These are phyloP conservation scores for Boletus speciosus DNA, from an alignment of 768 basidiomycete species.

Conservation along the genomic window DNA sequence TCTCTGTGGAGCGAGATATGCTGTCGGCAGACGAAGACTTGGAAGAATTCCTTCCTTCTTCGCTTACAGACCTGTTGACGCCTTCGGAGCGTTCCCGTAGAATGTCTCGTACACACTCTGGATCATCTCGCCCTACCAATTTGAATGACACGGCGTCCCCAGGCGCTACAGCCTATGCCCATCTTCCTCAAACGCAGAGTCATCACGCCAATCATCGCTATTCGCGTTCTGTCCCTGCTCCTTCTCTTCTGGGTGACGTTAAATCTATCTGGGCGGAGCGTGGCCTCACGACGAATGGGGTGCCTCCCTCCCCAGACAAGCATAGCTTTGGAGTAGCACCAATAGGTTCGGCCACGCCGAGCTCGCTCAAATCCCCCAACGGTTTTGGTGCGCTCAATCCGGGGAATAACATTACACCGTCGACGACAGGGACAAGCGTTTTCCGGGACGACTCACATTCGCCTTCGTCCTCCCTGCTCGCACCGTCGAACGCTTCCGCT, in stretches of 20 bases:
- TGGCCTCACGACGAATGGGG: constrained; percentile 27
- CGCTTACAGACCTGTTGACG: constrained; percentile 84
- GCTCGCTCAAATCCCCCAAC: constrained; percentile 48
- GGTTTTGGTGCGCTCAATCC: constrained; percentile 30
- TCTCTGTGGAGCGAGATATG: constrained; percentile 44
- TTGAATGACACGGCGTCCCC: constrained; percentile 20
- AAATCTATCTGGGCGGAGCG: constrained; percentile 79
- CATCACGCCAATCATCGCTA: constrained; percentile 55
- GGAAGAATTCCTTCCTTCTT: constrained; percentile 87
- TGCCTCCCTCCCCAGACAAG: constrained; percentile 39
- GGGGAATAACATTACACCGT: constrained; percentile 7
- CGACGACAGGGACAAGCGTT: constrained; percentile 18
- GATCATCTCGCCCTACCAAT: constrained; percentile 27
- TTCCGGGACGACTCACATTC: constrained; percentile 36
- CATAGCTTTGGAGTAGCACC: constrained; percentile 20
- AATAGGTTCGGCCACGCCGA: constrained; percentile 43
- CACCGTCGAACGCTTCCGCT: constrained; percentile 76
- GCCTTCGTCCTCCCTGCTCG: constrained; percentile 36
- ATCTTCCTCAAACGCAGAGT: constrained; percentile 15
- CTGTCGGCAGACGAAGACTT: constrained; percentile 58
- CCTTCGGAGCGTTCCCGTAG: constrained; percentile 81
- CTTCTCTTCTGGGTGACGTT: constrained; percentile 70
- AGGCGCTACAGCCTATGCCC: constrained; percentile 10
- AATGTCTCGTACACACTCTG: constrained; percentile 71
- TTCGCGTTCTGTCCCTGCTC: constrained; percentile 78